Evolutionary conservation across 1,284 basidiomycete genomes (phyloP).

Genomic region (Ganoderma boninense): DNA sequence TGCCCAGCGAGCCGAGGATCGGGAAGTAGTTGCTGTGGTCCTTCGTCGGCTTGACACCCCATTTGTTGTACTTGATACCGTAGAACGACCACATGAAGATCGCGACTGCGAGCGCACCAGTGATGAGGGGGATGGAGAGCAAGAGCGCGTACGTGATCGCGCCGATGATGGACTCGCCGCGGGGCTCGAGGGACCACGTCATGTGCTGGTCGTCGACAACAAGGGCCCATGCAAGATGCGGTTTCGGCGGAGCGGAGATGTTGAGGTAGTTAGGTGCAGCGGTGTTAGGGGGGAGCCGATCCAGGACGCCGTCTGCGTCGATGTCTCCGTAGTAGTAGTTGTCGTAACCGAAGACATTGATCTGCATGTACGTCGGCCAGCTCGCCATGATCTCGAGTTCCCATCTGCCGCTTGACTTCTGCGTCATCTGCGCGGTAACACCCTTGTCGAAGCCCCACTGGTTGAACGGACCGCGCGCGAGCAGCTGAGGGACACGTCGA

Average conservation of each 20-base stretch:
- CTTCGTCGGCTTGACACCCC: constrained; percentile 79
- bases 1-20: constrained; percentile 70
- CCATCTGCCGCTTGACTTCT: constrained; percentile 66
- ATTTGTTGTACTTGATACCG: constrained; percentile 92
- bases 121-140: constrained; percentile 83
- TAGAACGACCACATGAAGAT: constrained; percentile 97
- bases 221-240: constrained; percentile 87
- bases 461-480: constrained; percentile 90
- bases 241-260: constrained; percentile 83
- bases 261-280: constrained; percentile 88
- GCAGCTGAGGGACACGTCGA: constrained; percentile 85
- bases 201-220: constrained; percentile 80
- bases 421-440: constrained; percentile 70
- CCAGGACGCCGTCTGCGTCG: constrained; percentile 87
- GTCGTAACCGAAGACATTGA: constrained; percentile 90
- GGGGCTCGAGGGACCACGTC: constrained; percentile 81
- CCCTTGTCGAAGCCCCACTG: constrained; percentile 91
- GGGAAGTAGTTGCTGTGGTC: constrained; percentile 78
- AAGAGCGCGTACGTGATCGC: constrained; percentile 88
- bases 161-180: constrained; percentile 81
- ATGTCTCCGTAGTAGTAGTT: constrained; percentile 92
- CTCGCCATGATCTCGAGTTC: constrained; percentile 85
- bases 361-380: constrained; percentile 89
- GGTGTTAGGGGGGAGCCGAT: constrained; percentile 89
- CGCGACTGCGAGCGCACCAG: constrained; percentile 81